Evolutionary conservation across 1,284 basidiomycete species (phyloP).

Genomic region (Waitea zeae): DNA sequence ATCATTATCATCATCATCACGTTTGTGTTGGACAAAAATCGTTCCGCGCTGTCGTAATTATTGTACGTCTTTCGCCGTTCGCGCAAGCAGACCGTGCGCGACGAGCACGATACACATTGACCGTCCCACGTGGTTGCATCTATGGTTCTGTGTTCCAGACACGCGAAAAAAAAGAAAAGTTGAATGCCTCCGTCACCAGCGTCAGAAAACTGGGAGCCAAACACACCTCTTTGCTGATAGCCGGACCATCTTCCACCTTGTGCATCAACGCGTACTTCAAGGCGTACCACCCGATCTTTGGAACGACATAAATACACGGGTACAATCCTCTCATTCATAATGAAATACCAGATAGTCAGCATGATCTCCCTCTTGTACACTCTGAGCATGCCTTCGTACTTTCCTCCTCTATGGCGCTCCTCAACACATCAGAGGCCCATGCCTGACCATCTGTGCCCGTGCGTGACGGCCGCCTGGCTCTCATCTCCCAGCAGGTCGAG

Average conservation of each 20-base stretch:
- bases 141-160: conserved; percentile 61
- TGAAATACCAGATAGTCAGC: conserved; percentile 69
- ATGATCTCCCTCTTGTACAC: conserved; percentile 72
- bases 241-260: conserved; percentile 36
- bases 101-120: conserved; percentile 86
- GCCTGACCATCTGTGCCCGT: conserved; percentile 76
- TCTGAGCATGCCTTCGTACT: conserved; percentile 38
- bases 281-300: conserved; percentile 58
- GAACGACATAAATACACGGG: conserved; percentile 80
- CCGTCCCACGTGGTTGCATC: conserved; percentile 60
- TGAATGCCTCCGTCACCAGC: neutral
- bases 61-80: conserved; percentile 40
- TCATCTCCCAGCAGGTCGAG: conserved; percentile 54
- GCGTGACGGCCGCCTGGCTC: conserved; percentile 41
- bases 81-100: conserved; percentile 73
- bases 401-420: conserved; percentile 26
- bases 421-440: conserved; percentile 59
- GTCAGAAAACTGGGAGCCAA: conserved; percentile 2
- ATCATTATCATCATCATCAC: conserved; percentile 25
- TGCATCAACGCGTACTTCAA: conserved; percentile 62
- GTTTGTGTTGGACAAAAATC: conserved; percentile 10
- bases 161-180: neutral
- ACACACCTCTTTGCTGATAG: conserved; percentile 62
- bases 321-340: conserved; percentile 56
- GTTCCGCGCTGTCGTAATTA: conserved; percentile 10